Conservation (phyloP, 768 basidiomycete species). For the Cystobasidium tubakii region DNA sequence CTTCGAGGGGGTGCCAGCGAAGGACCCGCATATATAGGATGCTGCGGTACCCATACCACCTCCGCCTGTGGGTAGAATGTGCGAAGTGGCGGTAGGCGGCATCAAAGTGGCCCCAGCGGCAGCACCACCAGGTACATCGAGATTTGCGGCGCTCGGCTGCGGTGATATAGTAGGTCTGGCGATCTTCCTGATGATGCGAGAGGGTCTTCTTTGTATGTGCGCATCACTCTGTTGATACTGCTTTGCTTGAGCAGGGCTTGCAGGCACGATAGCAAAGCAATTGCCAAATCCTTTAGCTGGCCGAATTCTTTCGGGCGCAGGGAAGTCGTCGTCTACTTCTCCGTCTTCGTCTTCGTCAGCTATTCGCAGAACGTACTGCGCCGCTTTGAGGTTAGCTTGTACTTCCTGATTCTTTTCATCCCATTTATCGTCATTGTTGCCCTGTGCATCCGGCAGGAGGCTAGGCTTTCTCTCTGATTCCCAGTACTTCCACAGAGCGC, state of each 20-base stretch:
- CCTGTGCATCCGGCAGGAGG: constrained; percentile 54
- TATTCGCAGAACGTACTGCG: constrained; percentile 87
- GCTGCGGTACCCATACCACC: not conserved
- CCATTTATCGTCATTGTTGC: constrained; percentile 37
- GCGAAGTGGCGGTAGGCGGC: constrained; percentile 10
- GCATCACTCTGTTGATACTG: constrained; percentile 75
- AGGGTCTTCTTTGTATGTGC: constrained; percentile 76
- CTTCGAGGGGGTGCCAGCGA: constrained; percentile 11
- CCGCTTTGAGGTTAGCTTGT: constrained; percentile 59
- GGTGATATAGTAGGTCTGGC: constrained; percentile 31
- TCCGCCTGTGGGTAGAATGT: not conserved
- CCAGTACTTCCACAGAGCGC: constrained; percentile 86
- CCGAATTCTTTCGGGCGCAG: constrained; percentile 82
- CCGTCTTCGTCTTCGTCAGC: constrained; percentile 97
- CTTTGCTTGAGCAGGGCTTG: constrained; percentile 61
- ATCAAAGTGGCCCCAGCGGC: not conserved
- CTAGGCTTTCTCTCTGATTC: constrained; percentile 76
- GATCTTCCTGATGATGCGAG: constrained; percentile 58
- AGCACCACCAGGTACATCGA: not conserved
- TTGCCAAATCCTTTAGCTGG: constrained; percentile 82
- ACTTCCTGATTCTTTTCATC: constrained; percentile 59
- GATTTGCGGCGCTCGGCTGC: constrained; percentile 17
- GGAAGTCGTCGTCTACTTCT: constrained; percentile 97
- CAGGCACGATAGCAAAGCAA: constrained; percentile 74
- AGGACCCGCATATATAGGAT: constrained; percentile 7